These are phyloP conservation scores for Psilocybe azurescens DNA, from an alignment of 768 basidiomycete species.

Conservation along the genomic window DNA sequence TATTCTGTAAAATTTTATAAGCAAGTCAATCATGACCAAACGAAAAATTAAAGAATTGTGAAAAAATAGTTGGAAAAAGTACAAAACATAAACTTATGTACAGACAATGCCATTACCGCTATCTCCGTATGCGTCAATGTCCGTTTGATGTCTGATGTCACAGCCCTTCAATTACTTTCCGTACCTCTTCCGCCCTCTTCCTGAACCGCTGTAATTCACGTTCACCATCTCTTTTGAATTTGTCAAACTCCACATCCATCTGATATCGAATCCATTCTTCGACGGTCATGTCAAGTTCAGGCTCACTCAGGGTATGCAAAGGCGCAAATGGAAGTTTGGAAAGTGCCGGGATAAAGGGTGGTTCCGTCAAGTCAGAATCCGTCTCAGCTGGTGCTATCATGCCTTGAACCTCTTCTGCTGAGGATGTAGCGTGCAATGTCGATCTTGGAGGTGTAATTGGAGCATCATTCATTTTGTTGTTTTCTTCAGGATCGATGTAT, in stretches of 20 bases:
- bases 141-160: conserved; percentile 18
- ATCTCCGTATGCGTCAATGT: neutral
- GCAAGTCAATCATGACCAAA: neutral
- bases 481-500: conserved; percentile 20
- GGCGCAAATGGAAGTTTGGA: conserved; percentile 52
- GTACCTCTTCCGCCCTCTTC: conserved; percentile 46
- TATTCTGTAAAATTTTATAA: neutral
- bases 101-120: neutral
- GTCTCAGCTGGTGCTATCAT: neutral
- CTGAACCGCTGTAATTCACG: conserved; percentile 46
- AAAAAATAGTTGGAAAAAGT: neutral
- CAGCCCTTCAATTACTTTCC: conserved; percentile 41
- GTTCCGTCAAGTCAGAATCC: conserved; percentile 13
- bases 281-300: conserved; percentile 78
- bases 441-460: conserved; percentile 23
- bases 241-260: conserved; percentile 70
- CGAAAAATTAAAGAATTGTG: too few relatives aligned
- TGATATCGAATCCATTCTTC: conserved; percentile 86
- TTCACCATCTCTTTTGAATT: conserved; percentile 51
- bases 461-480: conserved; percentile 10
- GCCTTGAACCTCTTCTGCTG: neutral
- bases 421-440: conserved; percentile 1
- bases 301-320: conserved; percentile 55
- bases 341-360: conserved; percentile 41
- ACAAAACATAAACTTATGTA: neutral